A percentile compares a stretch with the other conserved stretches of the same genome.
Evolutionary conservation across 106 monocot species (phyloP).

Genomic region (Narthecium ossifragum): DNA sequence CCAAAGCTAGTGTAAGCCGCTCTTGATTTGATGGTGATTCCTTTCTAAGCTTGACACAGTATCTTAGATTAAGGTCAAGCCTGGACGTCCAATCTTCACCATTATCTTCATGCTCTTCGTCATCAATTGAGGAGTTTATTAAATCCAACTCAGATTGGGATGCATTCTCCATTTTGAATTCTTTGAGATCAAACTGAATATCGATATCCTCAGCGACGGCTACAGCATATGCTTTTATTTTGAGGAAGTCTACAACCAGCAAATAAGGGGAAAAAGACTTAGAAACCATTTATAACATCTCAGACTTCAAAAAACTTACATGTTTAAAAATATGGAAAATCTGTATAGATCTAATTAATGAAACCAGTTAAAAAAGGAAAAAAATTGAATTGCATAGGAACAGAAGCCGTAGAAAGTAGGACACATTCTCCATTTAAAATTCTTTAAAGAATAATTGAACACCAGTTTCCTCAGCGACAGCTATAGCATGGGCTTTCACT

Average conservation of each 20-base stretch:
- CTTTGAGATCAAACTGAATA: conserved; percentile 28
- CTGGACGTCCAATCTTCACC: conserved; percentile 85
- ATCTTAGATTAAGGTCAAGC: conserved; percentile 65
- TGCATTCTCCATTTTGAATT: conserved; percentile 54
- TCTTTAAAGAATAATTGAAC: too few relatives aligned
- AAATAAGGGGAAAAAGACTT: too few relatives aligned
- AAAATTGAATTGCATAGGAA: too few relatives aligned
- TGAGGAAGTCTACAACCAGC: conserved; percentile 69
- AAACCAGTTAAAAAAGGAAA: too few relatives aligned
- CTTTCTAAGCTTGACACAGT: conserved; percentile 56
- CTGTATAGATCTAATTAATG: too few relatives aligned
- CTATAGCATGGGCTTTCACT: too few relatives aligned
- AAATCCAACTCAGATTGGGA: conserved; percentile 53
- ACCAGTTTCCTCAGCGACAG: too few relatives aligned
- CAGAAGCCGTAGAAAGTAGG: too few relatives aligned
- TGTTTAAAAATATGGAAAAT: too few relatives aligned
- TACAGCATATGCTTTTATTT: conserved; percentile 69
- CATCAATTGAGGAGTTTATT: conserved; percentile 70
- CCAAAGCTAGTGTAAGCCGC: conserved; percentile 39
- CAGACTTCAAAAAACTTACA: not conserved
- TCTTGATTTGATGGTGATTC: conserved; percentile 39
- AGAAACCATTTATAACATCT: too few relatives aligned
- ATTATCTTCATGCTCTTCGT: conserved; percentile 58
- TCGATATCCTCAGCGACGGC: conserved; percentile 66
- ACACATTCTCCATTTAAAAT: too few relatives aligned